Percentiles rank a stretch among this genome's conserved stretches.
phyloP scores from a whole-genome alignment of 495 filamentous ascomycete species.

The Penicillium mononematosum region DNA sequence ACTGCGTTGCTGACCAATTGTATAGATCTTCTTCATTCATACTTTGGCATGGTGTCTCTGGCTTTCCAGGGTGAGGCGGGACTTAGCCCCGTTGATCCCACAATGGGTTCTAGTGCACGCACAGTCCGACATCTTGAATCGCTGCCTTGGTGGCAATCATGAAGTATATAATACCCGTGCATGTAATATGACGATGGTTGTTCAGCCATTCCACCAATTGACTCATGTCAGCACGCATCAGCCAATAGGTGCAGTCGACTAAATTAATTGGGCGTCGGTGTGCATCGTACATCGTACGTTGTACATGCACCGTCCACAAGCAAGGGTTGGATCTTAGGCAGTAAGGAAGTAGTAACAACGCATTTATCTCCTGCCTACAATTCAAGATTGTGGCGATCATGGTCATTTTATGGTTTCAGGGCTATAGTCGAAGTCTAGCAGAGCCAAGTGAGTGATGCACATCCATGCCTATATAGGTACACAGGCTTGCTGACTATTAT shows the following conservation, averaged over 20 bases:
- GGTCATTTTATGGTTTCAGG: background rate
- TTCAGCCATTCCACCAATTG: constrained; percentile 9
- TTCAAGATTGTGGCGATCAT: background rate
- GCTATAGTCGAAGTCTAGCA: background rate
- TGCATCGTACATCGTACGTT: background rate
- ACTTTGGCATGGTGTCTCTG: constrained; percentile 79
- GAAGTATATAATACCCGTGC: constrained; percentile 6
- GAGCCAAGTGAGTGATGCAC: background rate
- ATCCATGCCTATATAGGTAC: background rate
- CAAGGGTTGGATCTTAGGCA: background rate
- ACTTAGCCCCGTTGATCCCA: constrained; percentile 63
- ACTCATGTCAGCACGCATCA: background rate
- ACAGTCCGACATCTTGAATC: constrained; percentile 43
- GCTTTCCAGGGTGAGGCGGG: constrained; percentile 63
- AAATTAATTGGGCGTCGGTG: constrained; percentile 8
- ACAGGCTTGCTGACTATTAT: background rate
- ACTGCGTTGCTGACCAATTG: constrained; percentile 17
- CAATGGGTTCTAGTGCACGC: constrained; percentile 61
- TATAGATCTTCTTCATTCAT: constrained; percentile 82
- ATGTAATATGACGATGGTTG: constrained; percentile 5
- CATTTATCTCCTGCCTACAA: background rate
- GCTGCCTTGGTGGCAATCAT: constrained; percentile 40
- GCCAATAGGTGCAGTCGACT: constrained; percentile 10
- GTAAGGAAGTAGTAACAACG: background rate
- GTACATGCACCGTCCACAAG: background rate